These are phyloP conservation scores for Tritrichomonas foetus DNA, from an alignment of 208 protist genomes.

Conservation along the genomic window DNA sequence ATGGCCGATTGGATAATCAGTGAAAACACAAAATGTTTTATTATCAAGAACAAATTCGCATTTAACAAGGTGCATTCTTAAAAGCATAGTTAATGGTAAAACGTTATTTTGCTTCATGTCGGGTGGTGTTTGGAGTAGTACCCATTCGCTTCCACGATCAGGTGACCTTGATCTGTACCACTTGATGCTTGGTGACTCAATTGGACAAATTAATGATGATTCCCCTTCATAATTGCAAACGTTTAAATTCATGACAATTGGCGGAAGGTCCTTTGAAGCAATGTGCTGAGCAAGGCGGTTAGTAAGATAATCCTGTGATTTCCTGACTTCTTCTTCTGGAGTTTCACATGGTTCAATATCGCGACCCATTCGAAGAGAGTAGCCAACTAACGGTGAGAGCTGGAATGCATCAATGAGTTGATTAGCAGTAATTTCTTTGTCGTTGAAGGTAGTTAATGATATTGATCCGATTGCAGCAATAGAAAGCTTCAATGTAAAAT, in stretches of 20 bases:
- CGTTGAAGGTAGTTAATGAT: not conserved
- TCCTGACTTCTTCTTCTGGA: not conserved
- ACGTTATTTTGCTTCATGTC: not conserved
- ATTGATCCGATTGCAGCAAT: slow-evolving; percentile 31
- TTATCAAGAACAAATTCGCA: not conserved
- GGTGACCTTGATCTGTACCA: not conserved
- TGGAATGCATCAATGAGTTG: not conserved
- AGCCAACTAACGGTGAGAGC: slow-evolving; percentile 1
- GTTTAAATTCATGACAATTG: not conserved
- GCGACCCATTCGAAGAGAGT: not conserved
- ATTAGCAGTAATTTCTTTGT: not conserved
- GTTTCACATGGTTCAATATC: not conserved
- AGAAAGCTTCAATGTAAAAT: not conserved
- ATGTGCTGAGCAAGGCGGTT: not conserved
- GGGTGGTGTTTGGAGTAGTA: not conserved
- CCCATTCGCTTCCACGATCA: not conserved
- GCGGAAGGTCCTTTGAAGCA: no score
- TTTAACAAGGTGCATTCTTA: not conserved
- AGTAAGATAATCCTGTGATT: not conserved
- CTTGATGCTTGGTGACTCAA: not conserved
- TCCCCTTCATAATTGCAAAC: not conserved
- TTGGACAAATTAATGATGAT: not conserved
- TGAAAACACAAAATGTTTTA: not conserved
- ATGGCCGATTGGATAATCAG: not conserved
- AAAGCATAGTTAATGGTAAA: not conserved